These are phyloP conservation scores for Irpex lacteus DNA, from an alignment of 1,284 basidiomycete genomes.

Conservation along the genomic window DNA sequence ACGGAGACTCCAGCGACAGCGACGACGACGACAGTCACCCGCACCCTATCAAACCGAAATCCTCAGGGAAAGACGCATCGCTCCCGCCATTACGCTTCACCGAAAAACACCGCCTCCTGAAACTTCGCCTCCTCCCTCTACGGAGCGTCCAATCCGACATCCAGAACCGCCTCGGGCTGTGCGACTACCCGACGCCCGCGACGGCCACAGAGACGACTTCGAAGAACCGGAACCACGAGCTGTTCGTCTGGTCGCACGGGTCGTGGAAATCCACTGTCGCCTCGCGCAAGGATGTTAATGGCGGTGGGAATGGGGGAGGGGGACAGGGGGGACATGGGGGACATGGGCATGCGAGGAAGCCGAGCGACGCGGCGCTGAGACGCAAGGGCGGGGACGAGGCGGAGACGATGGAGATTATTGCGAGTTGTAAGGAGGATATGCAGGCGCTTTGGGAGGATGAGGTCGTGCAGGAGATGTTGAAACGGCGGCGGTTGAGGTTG, in stretches of 20 bases:
- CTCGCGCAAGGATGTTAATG: constrained; percentile 29
- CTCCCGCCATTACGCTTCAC: constrained; percentile 45
- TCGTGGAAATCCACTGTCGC: constrained; percentile 59
- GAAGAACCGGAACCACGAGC: constrained; percentile 35
- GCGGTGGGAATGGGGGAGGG: neutral
- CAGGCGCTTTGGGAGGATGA: constrained; percentile 58
- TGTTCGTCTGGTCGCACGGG: constrained; percentile 55
- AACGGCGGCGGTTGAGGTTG: constrained; percentile 43
- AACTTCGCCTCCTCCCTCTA: constrained; percentile 56
- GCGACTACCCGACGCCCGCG: constrained; percentile 34
- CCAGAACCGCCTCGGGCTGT: constrained; percentile 56
- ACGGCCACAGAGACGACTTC: neutral
- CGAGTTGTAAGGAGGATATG: constrained; percentile 59
- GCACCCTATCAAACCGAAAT: neutral
- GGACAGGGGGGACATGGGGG: too few relatives aligned
- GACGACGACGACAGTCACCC: constrained; percentile 31
- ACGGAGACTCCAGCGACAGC: constrained; percentile 16
- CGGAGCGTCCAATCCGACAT: constrained; percentile 56
- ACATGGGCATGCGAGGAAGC: neutral
- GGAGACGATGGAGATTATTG: constrained; percentile 50
- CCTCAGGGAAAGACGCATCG: constrained; percentile 22
- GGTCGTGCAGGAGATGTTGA: constrained; percentile 48
- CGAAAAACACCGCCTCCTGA: constrained; percentile 58
- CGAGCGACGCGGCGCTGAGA: neutral
- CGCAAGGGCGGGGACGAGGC: constrained; percentile 24